Percentiles rank a stretch among this genome's conserved stretches.
phyloP scores from a whole-genome alignment of 306 rosid species.

The Fragaria ananassa region DNA sequence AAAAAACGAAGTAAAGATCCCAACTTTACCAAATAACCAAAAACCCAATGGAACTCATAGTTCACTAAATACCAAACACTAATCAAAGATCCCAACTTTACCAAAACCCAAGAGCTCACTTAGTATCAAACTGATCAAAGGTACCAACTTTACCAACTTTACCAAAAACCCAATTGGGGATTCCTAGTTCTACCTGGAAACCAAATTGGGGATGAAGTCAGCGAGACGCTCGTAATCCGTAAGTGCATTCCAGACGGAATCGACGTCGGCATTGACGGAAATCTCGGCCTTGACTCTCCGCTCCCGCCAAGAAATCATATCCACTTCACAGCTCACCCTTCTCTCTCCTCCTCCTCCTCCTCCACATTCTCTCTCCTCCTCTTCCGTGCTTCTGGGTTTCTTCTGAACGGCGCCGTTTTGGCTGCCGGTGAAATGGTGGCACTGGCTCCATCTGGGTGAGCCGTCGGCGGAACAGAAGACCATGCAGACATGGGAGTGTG shows the following conservation, averaged over 20 bases:
- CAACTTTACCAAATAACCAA: background rate
- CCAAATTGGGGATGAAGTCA: conserved; percentile 87
- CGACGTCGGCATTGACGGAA: conserved; percentile 55
- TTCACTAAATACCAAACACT: background rate
- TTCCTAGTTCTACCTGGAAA: conserved; percentile 52
- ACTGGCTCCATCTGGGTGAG: conserved; percentile 30
- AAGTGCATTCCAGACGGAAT: conserved; percentile 79
- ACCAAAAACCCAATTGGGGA: background rate
- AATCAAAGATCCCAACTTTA: background rate
- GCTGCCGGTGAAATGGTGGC: conserved; percentile 22
- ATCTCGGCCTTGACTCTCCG: conserved; percentile 62
- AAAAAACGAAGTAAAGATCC: conserved; percentile 12
- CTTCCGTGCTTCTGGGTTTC: conserved; percentile 11
- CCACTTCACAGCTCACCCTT: conserved; percentile 65
- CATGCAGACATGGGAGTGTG: conserved; percentile 17
- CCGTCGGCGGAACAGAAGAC: conserved; percentile 33
- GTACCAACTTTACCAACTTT: too few species aligned
- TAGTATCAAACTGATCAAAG: background rate
- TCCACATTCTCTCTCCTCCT: conserved; percentile 4
- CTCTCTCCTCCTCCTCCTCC: conserved; percentile 29
- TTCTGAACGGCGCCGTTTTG: conserved; percentile 1
- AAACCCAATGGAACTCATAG: background rate
- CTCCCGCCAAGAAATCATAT: conserved; percentile 87
- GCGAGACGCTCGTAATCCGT: conserved; percentile 90
- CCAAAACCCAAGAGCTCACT: background rate